Base-by-base conservation (phyloP, 768 basidiomycete species). In the Mycena sanguinolenta region DNA sequence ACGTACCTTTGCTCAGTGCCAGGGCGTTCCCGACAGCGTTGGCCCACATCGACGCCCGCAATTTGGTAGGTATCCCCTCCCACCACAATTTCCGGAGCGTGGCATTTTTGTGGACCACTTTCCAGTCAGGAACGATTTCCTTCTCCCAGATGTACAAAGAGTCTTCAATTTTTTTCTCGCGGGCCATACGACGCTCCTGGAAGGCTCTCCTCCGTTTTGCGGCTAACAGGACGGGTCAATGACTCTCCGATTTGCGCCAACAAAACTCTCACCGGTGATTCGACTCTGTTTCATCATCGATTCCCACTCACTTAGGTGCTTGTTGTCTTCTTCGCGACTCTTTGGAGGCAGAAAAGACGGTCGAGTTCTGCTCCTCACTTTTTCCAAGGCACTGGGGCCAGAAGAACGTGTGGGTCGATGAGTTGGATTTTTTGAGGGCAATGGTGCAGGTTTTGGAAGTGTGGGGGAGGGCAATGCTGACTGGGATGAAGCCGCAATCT, bases 301-400 rank as follows among this genome's bases (percentile, higher is more conserved):
- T 76, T 95, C 89, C 92, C 95, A 96, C 77, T 93, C 92, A 5
- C 91, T 88, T 77, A 95, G 84, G 80, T 97, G 96, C 73, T 92
- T 96, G 57, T 85, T 80, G 76, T 97, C 95, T 79, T 97, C 95
- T 67, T 87, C 77, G 32, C 86, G 87, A 57, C 80, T 82, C 77
- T 97, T 97, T 8, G 95, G 95, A 27, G 96, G 96, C n/a, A 97
- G 84, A 77, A 91, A 92, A 6, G 86, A 80, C 21, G 94, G 96
- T n/a, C 96, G 84, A 0, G 96, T 97, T 79, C 89, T 92, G 79
- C 93, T 95, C 59, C 93, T 82, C 38, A 95, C 91, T 79, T 91
- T 93, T 77, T 96, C 93, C 54, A 97, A 85, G 6, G 82, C 78
- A 73, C 91, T 93, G 13, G 92, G 92, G 23, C 93, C 92, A 16